These are phyloP conservation scores for Penicillium odoratum DNA, from an alignment of 495 filamentous ascomycete species.

Conservation along the genomic window DNA sequence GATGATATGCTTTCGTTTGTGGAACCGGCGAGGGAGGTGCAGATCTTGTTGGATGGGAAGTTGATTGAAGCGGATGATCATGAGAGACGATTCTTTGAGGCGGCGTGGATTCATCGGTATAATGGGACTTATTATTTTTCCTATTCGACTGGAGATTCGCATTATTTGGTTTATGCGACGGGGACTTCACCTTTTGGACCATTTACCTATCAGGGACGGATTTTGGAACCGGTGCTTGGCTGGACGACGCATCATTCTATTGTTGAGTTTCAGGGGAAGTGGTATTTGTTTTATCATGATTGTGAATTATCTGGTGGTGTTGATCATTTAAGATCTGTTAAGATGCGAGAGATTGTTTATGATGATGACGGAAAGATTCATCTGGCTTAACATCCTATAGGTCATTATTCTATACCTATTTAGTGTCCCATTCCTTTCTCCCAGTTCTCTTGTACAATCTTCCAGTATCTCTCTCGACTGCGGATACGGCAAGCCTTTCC, in stretches of 20 bases:
- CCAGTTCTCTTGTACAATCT: conserved; percentile 39
- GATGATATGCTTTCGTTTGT: conserved; percentile 63
- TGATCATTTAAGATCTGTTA: conserved; percentile 66
- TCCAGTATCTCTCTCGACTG: conserved; percentile 46
- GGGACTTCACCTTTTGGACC: conserved; percentile 63
- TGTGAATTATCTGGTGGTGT: conserved; percentile 60
- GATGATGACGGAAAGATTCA: conserved; percentile 60
- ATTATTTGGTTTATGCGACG: conserved; percentile 65
- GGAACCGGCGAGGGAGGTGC: conserved; percentile 48
- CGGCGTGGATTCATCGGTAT: conserved; percentile 71
- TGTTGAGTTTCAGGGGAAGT: conserved; percentile 65
- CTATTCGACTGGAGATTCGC: conserved; percentile 74
- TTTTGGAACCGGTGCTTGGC: conserved; percentile 71
- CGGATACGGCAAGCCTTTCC: conserved; percentile 46
- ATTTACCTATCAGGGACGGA: conserved; percentile 67
- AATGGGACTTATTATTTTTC: conserved; percentile 69
- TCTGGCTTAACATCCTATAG: conserved; percentile 16
- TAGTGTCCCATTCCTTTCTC: conserved; percentile 44
- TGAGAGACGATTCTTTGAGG: conserved; percentile 75
- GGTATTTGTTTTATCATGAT: conserved; percentile 77
- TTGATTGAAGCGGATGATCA: conserved; percentile 64
- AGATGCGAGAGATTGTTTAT: conserved; percentile 72
- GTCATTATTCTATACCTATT: conserved; percentile 1
- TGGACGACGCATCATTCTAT: conserved; percentile 84
- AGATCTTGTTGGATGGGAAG: conserved; percentile 56